phyloP scores from a whole-genome alignment of 2,329 filamentous ascomycete species.

The Trichoderma harzianum region DNA sequence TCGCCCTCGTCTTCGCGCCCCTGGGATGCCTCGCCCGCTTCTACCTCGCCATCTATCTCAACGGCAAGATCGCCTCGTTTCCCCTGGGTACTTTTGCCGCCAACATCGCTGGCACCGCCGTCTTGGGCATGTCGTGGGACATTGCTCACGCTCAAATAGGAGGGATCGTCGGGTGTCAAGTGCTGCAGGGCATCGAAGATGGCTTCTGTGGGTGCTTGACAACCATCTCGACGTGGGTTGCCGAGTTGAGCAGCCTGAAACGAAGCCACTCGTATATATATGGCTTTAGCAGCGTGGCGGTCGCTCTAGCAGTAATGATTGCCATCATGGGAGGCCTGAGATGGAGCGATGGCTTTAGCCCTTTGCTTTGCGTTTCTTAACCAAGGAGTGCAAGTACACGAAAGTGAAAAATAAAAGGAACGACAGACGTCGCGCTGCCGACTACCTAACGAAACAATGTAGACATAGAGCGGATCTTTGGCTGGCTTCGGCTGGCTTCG shows the following conservation, averaged over 20 bases:
- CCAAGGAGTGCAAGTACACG: no score
- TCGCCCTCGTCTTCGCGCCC: slow-evolving; percentile 79
- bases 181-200: slow-evolving; percentile 63
- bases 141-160: slow-evolving; percentile 64
- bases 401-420: neutral
- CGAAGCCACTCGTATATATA: slow-evolving; percentile 64
- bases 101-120: slow-evolving; percentile 72
- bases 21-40: slow-evolving; percentile 73
- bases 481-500: neutral
- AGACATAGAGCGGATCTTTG: neutral
- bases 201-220: slow-evolving; percentile 66
- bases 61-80: slow-evolving; percentile 62
- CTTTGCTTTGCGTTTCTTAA: slow-evolving; percentile 34
- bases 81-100: slow-evolving; percentile 82
- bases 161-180: slow-evolving; percentile 61
- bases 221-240: slow-evolving; percentile 65
- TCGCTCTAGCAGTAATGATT: slow-evolving; percentile 58
- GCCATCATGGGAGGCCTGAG: slow-evolving; percentile 71
- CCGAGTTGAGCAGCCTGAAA: slow-evolving; percentile 54
- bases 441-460: neutral
- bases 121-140: slow-evolving; percentile 76
- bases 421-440: neutral
- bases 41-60: slow-evolving; percentile 69
- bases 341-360: slow-evolving; percentile 61
- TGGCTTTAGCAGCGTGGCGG: slow-evolving; percentile 56